Evolutionary conservation across 345 rosid genomes (phyloP), one percentile per base, ranked within the genome.

Genomic region (Combretum micranthum): DNA sequence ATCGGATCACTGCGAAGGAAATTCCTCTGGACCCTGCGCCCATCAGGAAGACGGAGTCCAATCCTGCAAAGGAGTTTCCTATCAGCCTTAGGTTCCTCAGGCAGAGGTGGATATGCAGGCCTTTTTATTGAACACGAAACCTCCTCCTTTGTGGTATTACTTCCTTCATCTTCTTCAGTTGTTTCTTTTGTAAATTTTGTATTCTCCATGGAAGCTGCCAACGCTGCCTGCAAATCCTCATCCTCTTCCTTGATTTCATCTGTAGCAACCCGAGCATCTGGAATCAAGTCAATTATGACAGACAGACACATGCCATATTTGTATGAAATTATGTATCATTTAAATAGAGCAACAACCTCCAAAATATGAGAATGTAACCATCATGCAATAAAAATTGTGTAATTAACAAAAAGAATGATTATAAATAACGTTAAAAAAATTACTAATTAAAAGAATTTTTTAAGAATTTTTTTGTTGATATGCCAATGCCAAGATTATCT

Each of bases 21-120:
- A 62, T 75, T 85, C 58, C 99, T 80, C 75, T 94, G 96, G 54
- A 77, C 72, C 72, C 96, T 87, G 55, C 75, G 88, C 44, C 99
- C 99, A 63, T 82, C 87, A 16, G 99, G 99, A 58, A 94, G 84
- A 64, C 99, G 95, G 37, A 94, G 71, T 61, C 97, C 97, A 56
- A 94, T 90, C 79, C 95, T 80, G 72, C 99, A 94, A 44, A 83
- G 67, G 20, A 84, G 67, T 56, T 75, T 81, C 54, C 83, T 84
- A 60, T 94, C 93, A 39, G 82, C 85, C 22, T 77, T 87, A 17
- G 97, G 93, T 72, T 94, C 97, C 71, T 85, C 91, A n/a, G 89
- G 91, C n/a, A 94, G 79, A 51, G 87, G 75, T 23, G 87, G 99
- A 66, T 76, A 94, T 18, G 70, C 55, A 43, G 84, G 75, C 42